Evolutionary conservation across 2,329 filamentous ascomycete genomes (phyloP), one percentile per base, ranked within the genome.

Genomic region (Stachybotrys echinatus): DNA sequence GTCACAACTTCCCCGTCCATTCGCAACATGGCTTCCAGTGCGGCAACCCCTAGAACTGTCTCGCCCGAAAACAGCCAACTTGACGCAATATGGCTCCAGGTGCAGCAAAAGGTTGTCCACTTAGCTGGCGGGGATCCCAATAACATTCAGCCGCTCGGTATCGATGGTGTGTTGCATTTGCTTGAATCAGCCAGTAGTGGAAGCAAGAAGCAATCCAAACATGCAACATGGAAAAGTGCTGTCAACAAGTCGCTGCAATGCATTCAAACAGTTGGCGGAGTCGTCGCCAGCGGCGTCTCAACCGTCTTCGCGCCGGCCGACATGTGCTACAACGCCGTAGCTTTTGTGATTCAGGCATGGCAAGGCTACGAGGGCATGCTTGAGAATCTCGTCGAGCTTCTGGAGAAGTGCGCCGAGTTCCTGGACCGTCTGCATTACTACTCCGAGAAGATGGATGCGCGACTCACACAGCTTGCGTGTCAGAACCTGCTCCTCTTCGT

Each of bases 401-500:
- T 64, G 5, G 59, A 65, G 49, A 65, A 63, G 50, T 68, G 65
- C 22, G 57, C 59, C 22, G 61, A 65, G 23, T 68, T 67, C 43
- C 60, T 68, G 18, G 65, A 66, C 42, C 58, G 66, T 14, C 54
- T 65, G 23, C 58, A 59, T 6, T 67, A 61, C 47, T 68, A 68
- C 49, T 45, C 60, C 22, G 58, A 58, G 5, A 55, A 54, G 23
- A 68, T 67, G 64, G 66, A 67, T 46, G 47, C 57, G 17, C 61
- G 54, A 34, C 57, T 69, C 14, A 57, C 58, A 6, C 63, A 60
- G 23, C 52, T 69, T 10, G 62, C 65, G 7, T 67, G 61, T 48
- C 61, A 67, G 49, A 64, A 69, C 45, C 58, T 69, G n/a, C 57
- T 61, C 42, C 51, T 69, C 2, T 69, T 69, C 45, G 63, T 69